These are phyloP conservation scores for Limtongia smithiae DNA, from an alignment of 805 yeast genomes.

Conservation along the genomic window DNA sequence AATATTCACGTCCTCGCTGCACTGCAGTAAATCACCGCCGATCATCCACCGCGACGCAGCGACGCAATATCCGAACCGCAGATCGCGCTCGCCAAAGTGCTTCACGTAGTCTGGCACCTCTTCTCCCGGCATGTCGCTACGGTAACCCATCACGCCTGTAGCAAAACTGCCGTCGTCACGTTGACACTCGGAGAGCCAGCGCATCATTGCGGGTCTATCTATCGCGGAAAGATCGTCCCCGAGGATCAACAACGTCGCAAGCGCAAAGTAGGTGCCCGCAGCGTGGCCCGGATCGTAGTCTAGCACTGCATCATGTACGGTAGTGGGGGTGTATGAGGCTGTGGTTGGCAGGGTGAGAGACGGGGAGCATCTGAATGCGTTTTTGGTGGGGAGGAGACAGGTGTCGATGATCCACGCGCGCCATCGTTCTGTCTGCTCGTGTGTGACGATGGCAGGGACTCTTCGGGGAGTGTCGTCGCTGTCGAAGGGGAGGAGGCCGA, in stretches of 20 bases:
- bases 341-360: slow-evolving; percentile 29
- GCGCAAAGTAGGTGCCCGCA: slow-evolving; percentile 73
- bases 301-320: slow-evolving; percentile 10
- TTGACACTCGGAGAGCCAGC: slow-evolving; percentile 61
- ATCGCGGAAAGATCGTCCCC: slow-evolving; percentile 35
- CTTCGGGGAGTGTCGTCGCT: not conserved
- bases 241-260: slow-evolving; percentile 54
- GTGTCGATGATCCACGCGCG: slow-evolving; percentile 44
- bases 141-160: slow-evolving; percentile 39
- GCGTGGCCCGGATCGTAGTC: slow-evolving; percentile 60
- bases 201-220: slow-evolving; percentile 45
- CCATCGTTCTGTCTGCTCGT: slow-evolving; percentile 36
- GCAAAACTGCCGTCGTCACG: slow-evolving; percentile 55
- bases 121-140: slow-evolving; percentile 20
- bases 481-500: slow-evolving; percentile 33
- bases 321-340: not conserved
- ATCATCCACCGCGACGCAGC: slow-evolving; percentile 55
- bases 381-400: slow-evolving; percentile 30
- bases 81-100: slow-evolving; percentile 61
- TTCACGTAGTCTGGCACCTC: slow-evolving; percentile 14
- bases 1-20: slow-evolving; percentile 37
- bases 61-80: slow-evolving; percentile 74
- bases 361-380: slow-evolving; percentile 59
- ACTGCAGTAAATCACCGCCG: slow-evolving; percentile 39
- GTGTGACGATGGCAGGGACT: slow-evolving; percentile 25